Conservation (phyloP, 306 rosid species). For the Gillenia trifoliata region DNA sequence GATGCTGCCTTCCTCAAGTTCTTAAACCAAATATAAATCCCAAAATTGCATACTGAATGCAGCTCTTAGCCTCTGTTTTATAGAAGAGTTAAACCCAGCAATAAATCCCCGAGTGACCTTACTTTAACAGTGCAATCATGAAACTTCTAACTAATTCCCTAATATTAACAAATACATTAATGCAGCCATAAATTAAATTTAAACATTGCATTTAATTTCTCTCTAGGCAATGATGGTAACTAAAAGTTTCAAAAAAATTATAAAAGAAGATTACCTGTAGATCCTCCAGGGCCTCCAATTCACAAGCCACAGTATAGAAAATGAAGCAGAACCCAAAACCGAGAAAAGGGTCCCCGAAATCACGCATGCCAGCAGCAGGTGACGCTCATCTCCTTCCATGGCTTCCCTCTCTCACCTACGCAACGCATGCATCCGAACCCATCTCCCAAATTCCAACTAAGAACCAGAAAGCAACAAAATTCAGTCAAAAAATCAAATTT, state of each 20-base stretch:
- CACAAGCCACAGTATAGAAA: conserved; percentile 85
- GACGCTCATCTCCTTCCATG: conserved; percentile 80
- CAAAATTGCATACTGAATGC: not conserved
- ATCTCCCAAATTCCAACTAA: conserved; percentile 10
- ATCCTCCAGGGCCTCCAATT: conserved; percentile 99
- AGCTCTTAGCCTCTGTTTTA: not conserved
- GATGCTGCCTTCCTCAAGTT: not conserved
- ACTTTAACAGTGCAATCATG: not conserved
- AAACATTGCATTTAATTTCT: not conserved
- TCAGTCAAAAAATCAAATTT: conserved; percentile 13
- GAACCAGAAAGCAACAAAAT: not conserved
- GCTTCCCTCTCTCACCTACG: conserved; percentile 37
- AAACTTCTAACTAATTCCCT: not conserved
- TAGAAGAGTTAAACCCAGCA: not conserved
- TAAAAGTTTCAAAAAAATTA: not conserved
- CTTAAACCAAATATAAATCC: not conserved
- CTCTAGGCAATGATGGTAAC: not conserved
- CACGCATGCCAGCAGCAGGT: conserved; percentile 65
- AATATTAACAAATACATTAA: not conserved
- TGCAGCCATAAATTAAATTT: not conserved
- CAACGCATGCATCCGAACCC: conserved; percentile 59
- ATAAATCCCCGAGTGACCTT: not conserved
- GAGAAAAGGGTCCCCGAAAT: conserved; percentile 88
- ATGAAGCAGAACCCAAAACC: conserved; percentile 71
- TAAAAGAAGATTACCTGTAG: conserved; percentile 53